These are phyloP conservation scores for Gliomastix tumulicola DNA, from an alignment of 2,329 filamentous ascomycete species.

Conservation along the genomic window DNA sequence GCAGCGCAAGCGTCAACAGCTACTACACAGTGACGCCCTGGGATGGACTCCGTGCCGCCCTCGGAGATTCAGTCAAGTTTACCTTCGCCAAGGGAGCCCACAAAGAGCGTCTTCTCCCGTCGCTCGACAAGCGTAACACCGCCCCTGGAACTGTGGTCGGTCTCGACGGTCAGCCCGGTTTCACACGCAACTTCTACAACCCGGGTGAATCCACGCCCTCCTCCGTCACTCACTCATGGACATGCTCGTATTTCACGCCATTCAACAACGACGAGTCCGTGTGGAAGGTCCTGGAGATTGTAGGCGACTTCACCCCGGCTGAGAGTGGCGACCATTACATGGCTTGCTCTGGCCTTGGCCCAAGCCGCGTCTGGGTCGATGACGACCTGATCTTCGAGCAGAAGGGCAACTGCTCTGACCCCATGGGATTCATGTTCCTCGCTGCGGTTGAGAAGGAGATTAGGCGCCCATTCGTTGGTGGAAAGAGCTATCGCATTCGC, in stretches of 20 bases:
- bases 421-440: conserved; percentile 19
- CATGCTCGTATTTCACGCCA: conserved; percentile 13
- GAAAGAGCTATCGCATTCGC: conserved; percentile 15
- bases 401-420: conserved; percentile 13
- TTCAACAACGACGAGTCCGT: conserved; percentile 15
- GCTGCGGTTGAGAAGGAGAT: conserved; percentile 16
- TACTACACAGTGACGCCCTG: conserved; percentile 21
- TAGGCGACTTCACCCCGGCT: conserved; percentile 17
- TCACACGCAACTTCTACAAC: conserved; percentile 15
- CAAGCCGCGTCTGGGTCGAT: conserved; percentile 15
- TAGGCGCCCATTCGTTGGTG: conserved; percentile 11
- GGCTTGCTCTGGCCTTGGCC: conserved; percentile 17
- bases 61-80: conserved; percentile 1
- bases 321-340: conserved; percentile 18
- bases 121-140: conserved; percentile 3
- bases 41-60: conserved; percentile 12
- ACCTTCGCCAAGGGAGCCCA: neutral
- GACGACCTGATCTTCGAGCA: conserved; percentile 18
- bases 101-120: conserved; percentile 2
- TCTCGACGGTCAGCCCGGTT: conserved; percentile 18
- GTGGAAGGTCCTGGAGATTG: conserved; percentile 14
- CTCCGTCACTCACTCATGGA: conserved; percentile 9
- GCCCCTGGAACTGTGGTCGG: conserved; percentile 11
- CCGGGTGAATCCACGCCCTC: conserved; percentile 9
- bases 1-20: conserved; percentile 20